phyloP scores from a whole-genome alignment of 208 protist species.

The Leishmania turanica region DNA sequence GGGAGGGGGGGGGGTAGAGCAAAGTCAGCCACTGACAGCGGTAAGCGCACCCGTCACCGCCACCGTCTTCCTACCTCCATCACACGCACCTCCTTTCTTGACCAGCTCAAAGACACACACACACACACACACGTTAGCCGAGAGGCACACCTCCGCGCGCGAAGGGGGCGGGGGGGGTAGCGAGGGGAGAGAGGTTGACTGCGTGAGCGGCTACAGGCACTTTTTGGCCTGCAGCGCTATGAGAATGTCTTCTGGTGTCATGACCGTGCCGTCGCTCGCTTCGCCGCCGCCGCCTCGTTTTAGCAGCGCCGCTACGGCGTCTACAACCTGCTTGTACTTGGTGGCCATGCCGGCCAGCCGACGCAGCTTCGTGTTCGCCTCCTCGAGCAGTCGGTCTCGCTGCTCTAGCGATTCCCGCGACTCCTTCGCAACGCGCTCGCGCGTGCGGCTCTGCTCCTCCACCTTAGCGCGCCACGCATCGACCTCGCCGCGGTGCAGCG shows the following conservation, averaged over 20 bases:
- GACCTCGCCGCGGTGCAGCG: slow-evolving; percentile 41
- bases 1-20: not conserved
- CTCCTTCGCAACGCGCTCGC: slow-evolving; percentile 42
- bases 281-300: slow-evolving; percentile 5
- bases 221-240: slow-evolving; percentile 28
- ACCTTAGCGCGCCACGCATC: slow-evolving; percentile 54
- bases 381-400: slow-evolving; percentile 41
- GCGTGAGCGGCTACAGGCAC: not conserved
- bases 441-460: slow-evolving; percentile 50
- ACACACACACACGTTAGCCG: not conserved
- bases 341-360: slow-evolving; percentile 56
- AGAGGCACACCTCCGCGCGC: not conserved
- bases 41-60: not conserved
- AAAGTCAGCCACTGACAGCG: not conserved
- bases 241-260: slow-evolving; percentile 58
- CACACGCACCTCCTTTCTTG: not conserved
- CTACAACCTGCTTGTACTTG: slow-evolving; percentile 40
- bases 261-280: slow-evolving; percentile 1
- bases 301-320: slow-evolving; percentile 26
- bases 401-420: slow-evolving; percentile 32
- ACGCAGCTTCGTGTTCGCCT: slow-evolving; percentile 56
- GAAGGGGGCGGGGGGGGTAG: not conserved
- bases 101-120: not conserved
- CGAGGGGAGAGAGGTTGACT: not conserved
- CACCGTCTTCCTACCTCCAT: not conserved